phyloP scores from a whole-genome alignment of 2,329 filamentous ascomycete genomes.

The Stagonosporopsis chrysanthemi region DNA sequence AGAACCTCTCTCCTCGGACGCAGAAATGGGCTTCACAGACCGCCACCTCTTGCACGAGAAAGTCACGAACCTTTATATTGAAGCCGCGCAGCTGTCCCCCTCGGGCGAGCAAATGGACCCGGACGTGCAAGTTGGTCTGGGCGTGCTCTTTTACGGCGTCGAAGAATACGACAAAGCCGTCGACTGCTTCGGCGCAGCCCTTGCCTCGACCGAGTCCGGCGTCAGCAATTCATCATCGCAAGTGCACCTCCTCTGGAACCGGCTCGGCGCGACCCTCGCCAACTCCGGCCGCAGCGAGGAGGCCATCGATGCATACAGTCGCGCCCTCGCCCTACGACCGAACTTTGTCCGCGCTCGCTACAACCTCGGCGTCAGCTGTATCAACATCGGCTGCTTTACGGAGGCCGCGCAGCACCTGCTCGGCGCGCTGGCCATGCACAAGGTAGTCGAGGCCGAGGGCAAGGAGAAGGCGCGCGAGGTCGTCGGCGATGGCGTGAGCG shows the following conservation, averaged over 20 bases:
- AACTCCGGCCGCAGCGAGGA: conserved; percentile 94
- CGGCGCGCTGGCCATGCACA: conserved; percentile 93
- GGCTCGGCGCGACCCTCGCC: conserved; percentile 91
- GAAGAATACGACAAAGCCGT: conserved; percentile 99
- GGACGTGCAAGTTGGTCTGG: conserved; percentile 95
- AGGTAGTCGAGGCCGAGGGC: conserved; percentile 85
- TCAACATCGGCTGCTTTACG: conserved; percentile 94
- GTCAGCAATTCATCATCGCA: conserved; percentile 84
- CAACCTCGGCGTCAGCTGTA: conserved; percentile 94
- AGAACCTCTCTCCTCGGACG: conserved; percentile 73
- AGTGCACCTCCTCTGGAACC: conserved; percentile 95
- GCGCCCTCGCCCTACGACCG: conserved; percentile 85
- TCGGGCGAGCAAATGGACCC: conserved; percentile 96
- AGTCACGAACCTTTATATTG: conserved; percentile 89
- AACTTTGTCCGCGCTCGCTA: conserved; percentile 98
- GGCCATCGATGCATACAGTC: conserved; percentile 95
- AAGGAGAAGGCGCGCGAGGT: conserved; percentile 85
- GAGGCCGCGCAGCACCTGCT: conserved; percentile 93
- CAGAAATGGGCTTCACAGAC: conserved; percentile 94
- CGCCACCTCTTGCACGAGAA: conserved; percentile 87
- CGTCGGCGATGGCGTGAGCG: conserved; percentile 65
- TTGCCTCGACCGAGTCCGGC: conserved; percentile 84
- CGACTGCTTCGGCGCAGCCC: conserved; percentile 93
- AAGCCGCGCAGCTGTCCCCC: conserved; percentile 89
- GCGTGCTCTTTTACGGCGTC: conserved; percentile 95